phyloP scores from a whole-genome alignment of 192 early-diverging fungal genomes.

The Diversispora epigaea region DNA sequence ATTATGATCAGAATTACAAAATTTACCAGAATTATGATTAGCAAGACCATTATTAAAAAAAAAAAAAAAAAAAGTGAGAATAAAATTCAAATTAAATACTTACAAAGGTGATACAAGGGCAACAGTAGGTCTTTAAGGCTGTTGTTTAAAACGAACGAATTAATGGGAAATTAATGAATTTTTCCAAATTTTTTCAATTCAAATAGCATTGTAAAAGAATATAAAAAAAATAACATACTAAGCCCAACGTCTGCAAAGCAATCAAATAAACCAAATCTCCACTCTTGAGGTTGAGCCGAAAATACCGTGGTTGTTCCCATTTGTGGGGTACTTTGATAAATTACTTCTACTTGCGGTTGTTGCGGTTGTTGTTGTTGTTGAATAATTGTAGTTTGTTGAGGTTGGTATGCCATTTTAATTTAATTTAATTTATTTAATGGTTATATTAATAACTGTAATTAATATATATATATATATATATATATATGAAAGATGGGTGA shows the following conservation, averaged over 20 bases:
- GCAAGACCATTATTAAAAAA: background rate
- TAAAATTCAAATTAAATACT: background rate
- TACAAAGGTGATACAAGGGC: slow-evolving; percentile 1
- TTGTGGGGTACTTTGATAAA: no score
- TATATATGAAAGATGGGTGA: no score
- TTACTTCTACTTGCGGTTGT: no score
- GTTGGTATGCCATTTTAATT: no score
- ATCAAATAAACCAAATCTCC: slow-evolving; percentile 15
- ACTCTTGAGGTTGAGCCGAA: background rate
- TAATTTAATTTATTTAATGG: no score
- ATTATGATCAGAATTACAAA: background rate
- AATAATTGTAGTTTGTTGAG: no score
- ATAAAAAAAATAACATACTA: background rate
- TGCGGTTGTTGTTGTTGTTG: no score
- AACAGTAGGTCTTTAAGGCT: background rate
- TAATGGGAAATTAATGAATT: no score
- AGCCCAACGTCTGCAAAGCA: background rate
- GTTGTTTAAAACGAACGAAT: background rate
- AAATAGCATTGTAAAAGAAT: background rate
- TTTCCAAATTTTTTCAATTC: background rate
- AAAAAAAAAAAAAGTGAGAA: background rate
- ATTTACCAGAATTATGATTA: background rate
- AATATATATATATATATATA: no score
- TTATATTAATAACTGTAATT: no score
- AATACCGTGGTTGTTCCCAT: background rate